These are phyloP conservation scores for Allium fistulosum DNA, from an alignment of 106 monocot species.

Conservation along the genomic window DNA sequence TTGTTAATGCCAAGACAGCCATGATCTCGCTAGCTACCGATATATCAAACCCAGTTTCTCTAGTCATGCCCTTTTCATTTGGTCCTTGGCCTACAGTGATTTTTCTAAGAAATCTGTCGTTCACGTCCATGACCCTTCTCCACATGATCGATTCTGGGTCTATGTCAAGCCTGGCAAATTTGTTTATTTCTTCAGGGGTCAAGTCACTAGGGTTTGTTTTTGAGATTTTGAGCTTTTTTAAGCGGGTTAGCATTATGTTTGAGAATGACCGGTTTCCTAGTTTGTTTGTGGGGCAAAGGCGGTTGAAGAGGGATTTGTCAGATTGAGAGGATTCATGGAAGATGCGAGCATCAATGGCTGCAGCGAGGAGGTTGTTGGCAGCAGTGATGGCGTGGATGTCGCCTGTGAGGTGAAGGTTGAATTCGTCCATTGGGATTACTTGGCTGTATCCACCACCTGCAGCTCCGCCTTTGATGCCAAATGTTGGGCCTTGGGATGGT, in stretches of 20 bases:
- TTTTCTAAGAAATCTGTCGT: conserved; percentile 88
- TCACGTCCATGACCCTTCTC: conserved; percentile 97
- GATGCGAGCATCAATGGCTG: conserved; percentile 84
- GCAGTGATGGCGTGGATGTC: conserved; percentile 99
- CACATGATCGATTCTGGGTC: conserved; percentile 88
- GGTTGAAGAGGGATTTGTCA: conserved; percentile 90
- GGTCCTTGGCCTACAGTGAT: conserved; percentile 93
- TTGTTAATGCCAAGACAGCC: conserved; percentile 94
- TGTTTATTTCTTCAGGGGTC: conserved; percentile 79
- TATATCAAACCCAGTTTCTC: conserved; percentile 93
- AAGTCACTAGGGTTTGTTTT: conserved; percentile 77
- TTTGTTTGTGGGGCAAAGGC: conserved; percentile 86
- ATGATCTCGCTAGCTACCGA: conserved; percentile 97
- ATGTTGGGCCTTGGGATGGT: conserved; percentile 99
- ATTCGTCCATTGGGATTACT: conserved; percentile 99
- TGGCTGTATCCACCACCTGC: conserved; percentile 99
- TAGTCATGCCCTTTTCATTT: conserved; percentile 83
- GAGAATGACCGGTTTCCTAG: conserved; percentile 79
- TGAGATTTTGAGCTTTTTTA: conserved; percentile 81
- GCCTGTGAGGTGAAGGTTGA: conserved; percentile 96
- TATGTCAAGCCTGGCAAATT: conserved; percentile 86
- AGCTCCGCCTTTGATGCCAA: conserved; percentile 98
- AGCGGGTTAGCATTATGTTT: conserved; percentile 70
- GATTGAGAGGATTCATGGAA: conserved; percentile 94
- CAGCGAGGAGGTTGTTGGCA: conserved; percentile 96